Evolutionary conservation across 2,329 filamentous ascomycete species (phyloP), one percentile per base, ranked within the genome.

Genomic region (Claviceps capensis): DNA sequence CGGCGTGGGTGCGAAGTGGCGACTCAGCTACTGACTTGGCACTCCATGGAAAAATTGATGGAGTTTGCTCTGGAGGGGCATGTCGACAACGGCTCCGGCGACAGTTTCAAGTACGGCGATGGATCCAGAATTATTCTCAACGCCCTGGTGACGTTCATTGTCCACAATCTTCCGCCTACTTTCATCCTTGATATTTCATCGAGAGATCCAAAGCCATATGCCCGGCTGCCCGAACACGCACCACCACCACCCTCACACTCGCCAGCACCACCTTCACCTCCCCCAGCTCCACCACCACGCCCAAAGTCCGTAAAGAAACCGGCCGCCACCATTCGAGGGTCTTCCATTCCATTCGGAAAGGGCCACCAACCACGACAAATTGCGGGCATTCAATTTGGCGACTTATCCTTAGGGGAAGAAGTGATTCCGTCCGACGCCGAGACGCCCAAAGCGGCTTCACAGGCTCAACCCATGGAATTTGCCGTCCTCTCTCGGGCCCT

Each of bases 371-470:
- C 75, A 47, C 66, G 67, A 41, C 76, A 81, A 26, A 69, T 85
- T 11, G 77, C 75, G 55, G 76, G 74, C 55, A 86, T 88, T 50
- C 79, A 81, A 54, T 88, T 88, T 60, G 85, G 85, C n/a, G 83
- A 87, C 57, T 68, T 83, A 19, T 69, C 78, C 59, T 48, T 69
- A 55, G 54, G 59, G 0, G 64, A 66, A 22, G 59, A 59, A 22
- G 53, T 60, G 22, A 57, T 56, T 36, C 59, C 56, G 8, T 45
- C 58, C 9, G 57, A 58, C 7, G 63, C 67, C 3, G 68, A 69
- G 38, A 62, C 59, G 42, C 63, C 62, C 6, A 62, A 58, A 19
- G 58, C 58, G 5, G 54, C 59, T 7, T 60, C 56, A 34, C 61
- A 57, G 43, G 58, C 58, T 19, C 61, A 60, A 22, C 63, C 63